Evolutionary conservation across 768 basidiomycete genomes (phyloP), one percentile per base, ranked within the genome.

Genomic region (Leccinum ochraceum): DNA sequence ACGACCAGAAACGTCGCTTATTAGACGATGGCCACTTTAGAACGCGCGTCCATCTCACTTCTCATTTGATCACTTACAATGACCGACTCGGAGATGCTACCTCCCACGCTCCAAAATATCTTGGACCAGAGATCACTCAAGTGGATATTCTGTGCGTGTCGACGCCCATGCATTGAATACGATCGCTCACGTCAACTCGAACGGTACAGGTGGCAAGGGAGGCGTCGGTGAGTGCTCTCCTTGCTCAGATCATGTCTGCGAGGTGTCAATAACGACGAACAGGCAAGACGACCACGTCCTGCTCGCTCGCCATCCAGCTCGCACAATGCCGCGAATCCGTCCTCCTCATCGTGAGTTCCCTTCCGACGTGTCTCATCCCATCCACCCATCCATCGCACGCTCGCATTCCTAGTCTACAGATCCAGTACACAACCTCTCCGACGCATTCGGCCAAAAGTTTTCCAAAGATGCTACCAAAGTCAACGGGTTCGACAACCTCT

Each of bases 201-300:
- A 44, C 42, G n/a, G 30, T 52, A 37, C 69, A 97, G 95, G 95
- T 81, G 95, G 95, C 56, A 98, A 98, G 84, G 97, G 94, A 76
- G 97, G 95, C 81, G 97, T 98, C 64, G 94, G 95, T 90, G 74
- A 75, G 90, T 79, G 20, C 2, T 51, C 54, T 28, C 20, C 48
- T 9, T n/a, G 30, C 34, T 48, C 46, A 14, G 24, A 54, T 17
- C 26, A 34, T 36, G n/a, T 53, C 51, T 16, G 10, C 48, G 9
- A 26, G 6, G 11, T 42, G 28, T 32, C 26, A 30, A 42, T 34
- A 34, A 57, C 34, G 37, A 28, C 54, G 37, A 37, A 57, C 71
- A 94, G 95, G 96, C 58, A 99, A 99, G 82, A 99, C 97, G 2
- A 98, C 97, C 0, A 97, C 97, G 4, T 95, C 94, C 11, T 98